Percentiles rank a stretch among this genome's conserved stretches.
These are phyloP conservation scores for Ustilago bromivora DNA, from an alignment of 1,284 basidiomycete species.

Conservation along the genomic window DNA sequence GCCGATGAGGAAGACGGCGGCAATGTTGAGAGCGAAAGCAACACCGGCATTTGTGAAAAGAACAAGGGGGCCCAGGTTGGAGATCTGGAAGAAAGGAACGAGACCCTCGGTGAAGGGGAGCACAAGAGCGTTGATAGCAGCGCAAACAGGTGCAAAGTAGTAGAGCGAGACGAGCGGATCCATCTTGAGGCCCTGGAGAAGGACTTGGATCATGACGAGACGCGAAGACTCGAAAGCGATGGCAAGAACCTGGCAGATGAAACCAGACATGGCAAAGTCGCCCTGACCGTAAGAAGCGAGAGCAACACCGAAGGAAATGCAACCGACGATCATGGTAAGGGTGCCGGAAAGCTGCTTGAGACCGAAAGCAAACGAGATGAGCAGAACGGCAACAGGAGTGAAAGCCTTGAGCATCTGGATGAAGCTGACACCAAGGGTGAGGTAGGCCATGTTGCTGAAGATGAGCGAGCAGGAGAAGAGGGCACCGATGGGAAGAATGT, in stretches of 20 bases:
- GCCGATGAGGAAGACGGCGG: slow-evolving; percentile 93
- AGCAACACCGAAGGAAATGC: slow-evolving; percentile 91
- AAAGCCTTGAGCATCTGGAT: slow-evolving; percentile 99
- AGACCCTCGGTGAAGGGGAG: slow-evolving; percentile 91
- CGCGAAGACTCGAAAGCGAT: slow-evolving; percentile 85
- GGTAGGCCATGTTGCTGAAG: slow-evolving; percentile 92
- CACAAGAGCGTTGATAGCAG: slow-evolving; percentile 84
- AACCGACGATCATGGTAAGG: slow-evolving; percentile 84
- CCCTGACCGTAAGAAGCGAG: slow-evolving; percentile 89
- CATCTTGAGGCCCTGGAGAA: slow-evolving; percentile 94
- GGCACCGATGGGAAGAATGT: slow-evolving; percentile 91
- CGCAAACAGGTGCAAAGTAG: slow-evolving; percentile 82
- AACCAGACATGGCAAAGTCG: slow-evolving; percentile 85
- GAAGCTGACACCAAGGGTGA: slow-evolving; percentile 89
- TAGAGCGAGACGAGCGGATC: slow-evolving; percentile 94
- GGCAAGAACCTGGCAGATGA: slow-evolving; percentile 74
- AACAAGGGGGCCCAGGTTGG: slow-evolving; percentile 80
- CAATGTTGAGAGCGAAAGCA: slow-evolving; percentile 91
- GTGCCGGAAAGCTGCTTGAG: slow-evolving; percentile 87
- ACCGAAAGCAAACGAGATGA: slow-evolving; percentile 91
- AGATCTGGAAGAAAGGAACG: slow-evolving; percentile 83
- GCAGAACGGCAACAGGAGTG: slow-evolving; percentile 92
- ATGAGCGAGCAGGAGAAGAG: slow-evolving; percentile 93
- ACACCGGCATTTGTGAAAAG: slow-evolving; percentile 86
- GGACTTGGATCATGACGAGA: slow-evolving; percentile 94